Evolutionary conservation across 2,329 filamentous ascomycete genomes (phyloP), one percentile per base, ranked within the genome.

Genomic region (Leptographium radiaticola): DNA sequence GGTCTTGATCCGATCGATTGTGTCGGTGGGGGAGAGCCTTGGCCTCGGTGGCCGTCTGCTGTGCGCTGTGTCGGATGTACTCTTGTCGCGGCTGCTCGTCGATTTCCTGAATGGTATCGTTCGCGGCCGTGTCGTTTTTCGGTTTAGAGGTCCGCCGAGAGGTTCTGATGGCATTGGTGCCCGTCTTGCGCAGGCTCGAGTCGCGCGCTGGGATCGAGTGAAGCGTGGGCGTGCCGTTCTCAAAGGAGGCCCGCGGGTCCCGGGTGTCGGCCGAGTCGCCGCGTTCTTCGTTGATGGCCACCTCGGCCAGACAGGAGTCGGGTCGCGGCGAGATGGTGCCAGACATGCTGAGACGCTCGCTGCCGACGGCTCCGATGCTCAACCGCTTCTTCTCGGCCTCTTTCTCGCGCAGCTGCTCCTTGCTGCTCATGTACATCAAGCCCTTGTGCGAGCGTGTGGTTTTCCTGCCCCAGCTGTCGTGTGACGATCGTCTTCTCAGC

Each of bases 361-460:
- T 67, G 49, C 68, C 70, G 30, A 67, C 64, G 40, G 68, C 61
- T 49, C 70, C 69, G 56, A 70, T 60, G 59, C 68, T 75, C n/a
- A 69, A 62, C 43, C 81, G 74, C 61, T 79, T 84, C 60, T 77
- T 76, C 58, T 86, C 81, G 5, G 69, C 68, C 58, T 86, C 82
- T 59, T 75, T 81, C 51, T 81, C 79, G 47, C 77, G 75, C 47
- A 87, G 68, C 34, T 75, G 74, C 65, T 88, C 84, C 63, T 79
- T 83, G 47, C 84, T 87, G 68, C 76, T 82, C 82, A 85, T 87
- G 62, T 87, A 86, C 76, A 83, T 81, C 62, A 87, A 68, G 4
- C 81, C 77, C 63, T 76, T 79, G 57, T 76, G 67, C 54, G 70
- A 70, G 33, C 80, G 73, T 3, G 66, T 66, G 43, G 74, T 68